Percentiles rank a stretch among this genome's conserved stretches.
Evolutionary conservation across 2,329 filamentous ascomycete species (phyloP).

Genomic region (Xylaria polymorpha): DNA sequence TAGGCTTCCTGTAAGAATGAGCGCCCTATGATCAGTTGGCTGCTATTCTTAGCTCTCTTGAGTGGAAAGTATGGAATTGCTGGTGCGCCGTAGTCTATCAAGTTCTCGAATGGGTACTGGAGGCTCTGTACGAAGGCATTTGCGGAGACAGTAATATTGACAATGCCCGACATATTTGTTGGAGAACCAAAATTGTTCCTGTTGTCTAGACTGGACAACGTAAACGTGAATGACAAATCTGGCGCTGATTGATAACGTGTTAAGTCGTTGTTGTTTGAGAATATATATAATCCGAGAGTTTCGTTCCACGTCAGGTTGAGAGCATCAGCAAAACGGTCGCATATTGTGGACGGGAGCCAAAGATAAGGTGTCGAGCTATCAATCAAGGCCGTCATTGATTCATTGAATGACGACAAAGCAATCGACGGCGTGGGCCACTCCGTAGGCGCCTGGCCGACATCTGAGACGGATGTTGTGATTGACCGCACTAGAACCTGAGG

Average conservation of each 20-base stretch:
- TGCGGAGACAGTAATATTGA: slow-evolving; percentile 67
- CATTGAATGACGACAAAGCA: slow-evolving; percentile 58
- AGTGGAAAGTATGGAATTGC: slow-evolving; percentile 74
- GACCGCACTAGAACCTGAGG: slow-evolving; percentile 71
- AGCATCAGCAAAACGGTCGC: slow-evolving; percentile 71
- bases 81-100: slow-evolving; percentile 58
- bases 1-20: slow-evolving; percentile 78
- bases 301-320: slow-evolving; percentile 75
- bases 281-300: slow-evolving; percentile 71
- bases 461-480: slow-evolving; percentile 57
- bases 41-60: slow-evolving; percentile 63
- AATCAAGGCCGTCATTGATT: slow-evolving; percentile 64
- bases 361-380: slow-evolving; percentile 74
- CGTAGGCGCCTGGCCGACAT: slow-evolving; percentile 47
- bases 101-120: slow-evolving; percentile 61
- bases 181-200: slow-evolving; percentile 63
- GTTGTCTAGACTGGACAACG: slow-evolving; percentile 66
- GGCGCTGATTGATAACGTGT: slow-evolving; percentile 57
- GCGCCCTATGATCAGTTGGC: slow-evolving; percentile 71
- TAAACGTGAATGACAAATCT: slow-evolving; percentile 67
- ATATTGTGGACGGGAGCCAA: slow-evolving; percentile 70
- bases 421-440: slow-evolving; percentile 56
- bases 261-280: slow-evolving; percentile 67
- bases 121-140: slow-evolving; percentile 62
- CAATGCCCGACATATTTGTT: slow-evolving; percentile 60